phyloP scores from a whole-genome alignment of 1,284 basidiomycete species.

The Boletus holoroseus region DNA sequence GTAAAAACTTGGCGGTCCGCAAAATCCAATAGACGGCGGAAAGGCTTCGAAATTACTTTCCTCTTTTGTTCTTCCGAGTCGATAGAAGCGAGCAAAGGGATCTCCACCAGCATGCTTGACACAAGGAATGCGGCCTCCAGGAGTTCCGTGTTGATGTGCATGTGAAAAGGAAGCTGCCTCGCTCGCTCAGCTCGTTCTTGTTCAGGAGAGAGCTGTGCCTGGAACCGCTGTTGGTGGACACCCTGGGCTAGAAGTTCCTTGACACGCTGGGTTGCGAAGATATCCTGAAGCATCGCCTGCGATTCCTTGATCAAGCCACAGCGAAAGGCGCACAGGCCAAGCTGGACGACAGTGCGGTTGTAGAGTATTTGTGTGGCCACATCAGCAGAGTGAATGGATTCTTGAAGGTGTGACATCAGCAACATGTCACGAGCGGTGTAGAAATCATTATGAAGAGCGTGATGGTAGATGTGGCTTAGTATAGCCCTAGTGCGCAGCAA shows the following conservation, averaged over 20 bases:
- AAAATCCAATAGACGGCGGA: constrained; percentile 93
- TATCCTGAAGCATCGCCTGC: constrained; percentile 90
- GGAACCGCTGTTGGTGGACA: constrained; percentile 89
- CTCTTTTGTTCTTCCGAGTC: constrained; percentile 91
- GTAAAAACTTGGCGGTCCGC: constrained; percentile 98
- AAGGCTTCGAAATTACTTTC: constrained; percentile 90
- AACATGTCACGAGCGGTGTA: constrained; percentile 97
- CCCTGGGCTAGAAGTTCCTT: constrained; percentile 98
- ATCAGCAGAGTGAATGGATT: constrained; percentile 92
- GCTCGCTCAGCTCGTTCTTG: constrained; percentile 97
- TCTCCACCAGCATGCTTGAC: constrained; percentile 97
- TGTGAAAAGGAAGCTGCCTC: constrained; percentile 96
- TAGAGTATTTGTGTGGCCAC: constrained; percentile 97
- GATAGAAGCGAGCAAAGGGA: constrained; percentile 90
- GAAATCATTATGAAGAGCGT: constrained; percentile 95
- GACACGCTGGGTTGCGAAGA: constrained; percentile 92
- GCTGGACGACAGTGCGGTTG: constrained; percentile 96
- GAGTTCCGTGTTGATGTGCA: constrained; percentile 99
- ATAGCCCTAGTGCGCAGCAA: constrained; percentile 94
- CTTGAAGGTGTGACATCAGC: constrained; percentile 97
- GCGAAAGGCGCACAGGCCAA: constrained; percentile 96
- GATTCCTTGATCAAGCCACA: constrained; percentile 92
- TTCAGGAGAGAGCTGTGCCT: constrained; percentile 75
- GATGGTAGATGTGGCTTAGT: constrained; percentile 96
- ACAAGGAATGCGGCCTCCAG: constrained; percentile 97